These are phyloP conservation scores for Evansstolkia leycettana DNA, from an alignment of 495 filamentous ascomycete species.

Conservation along the genomic window DNA sequence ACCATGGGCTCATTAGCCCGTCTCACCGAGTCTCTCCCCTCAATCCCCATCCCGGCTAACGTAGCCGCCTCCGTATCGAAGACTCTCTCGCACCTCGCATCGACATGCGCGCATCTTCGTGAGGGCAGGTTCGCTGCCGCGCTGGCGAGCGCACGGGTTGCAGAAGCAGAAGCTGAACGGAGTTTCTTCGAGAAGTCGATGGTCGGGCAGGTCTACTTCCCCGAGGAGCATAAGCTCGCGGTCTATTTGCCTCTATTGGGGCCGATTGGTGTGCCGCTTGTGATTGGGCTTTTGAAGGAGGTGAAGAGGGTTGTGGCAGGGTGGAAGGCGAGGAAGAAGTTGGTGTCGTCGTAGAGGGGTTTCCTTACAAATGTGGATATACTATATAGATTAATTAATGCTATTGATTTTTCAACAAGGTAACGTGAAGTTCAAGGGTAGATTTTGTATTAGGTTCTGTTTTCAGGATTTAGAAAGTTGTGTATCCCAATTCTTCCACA, in stretches of 20 bases:
- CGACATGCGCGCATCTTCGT: constrained; percentile 61
- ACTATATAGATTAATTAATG: too few relatives aligned
- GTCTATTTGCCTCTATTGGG: constrained; percentile 89
- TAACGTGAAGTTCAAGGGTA: too few relatives aligned
- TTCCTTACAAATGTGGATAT: neutral
- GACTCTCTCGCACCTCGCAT: constrained; percentile 62
- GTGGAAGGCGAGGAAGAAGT: constrained; percentile 21
- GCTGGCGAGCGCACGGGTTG: constrained; percentile 67
- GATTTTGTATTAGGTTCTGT: too few relatives aligned
- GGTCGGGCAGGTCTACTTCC: constrained; percentile 96
- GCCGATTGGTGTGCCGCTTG: constrained; percentile 78
- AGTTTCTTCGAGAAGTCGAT: constrained; percentile 99
- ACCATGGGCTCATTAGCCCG: constrained; percentile 88
- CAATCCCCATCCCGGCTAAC: constrained; percentile 77
- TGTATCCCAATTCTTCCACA: too few relatives aligned
- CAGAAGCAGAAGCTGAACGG: constrained; percentile 79
- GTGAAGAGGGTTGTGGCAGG: constrained; percentile 38
- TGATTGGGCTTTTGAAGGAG: constrained; percentile 77
- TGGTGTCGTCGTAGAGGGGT: neutral
- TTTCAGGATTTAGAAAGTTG: too few relatives aligned
- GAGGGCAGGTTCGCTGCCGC: constrained; percentile 53
- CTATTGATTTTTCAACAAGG: too few relatives aligned
- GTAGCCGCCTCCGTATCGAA: constrained; percentile 77
- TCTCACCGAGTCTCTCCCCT: constrained; percentile 70
- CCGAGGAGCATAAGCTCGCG: constrained; percentile 97